These are phyloP conservation scores for Kwoniella bestiolae DNA, from an alignment of 768 basidiomycete genomes.

Conservation along the genomic window DNA sequence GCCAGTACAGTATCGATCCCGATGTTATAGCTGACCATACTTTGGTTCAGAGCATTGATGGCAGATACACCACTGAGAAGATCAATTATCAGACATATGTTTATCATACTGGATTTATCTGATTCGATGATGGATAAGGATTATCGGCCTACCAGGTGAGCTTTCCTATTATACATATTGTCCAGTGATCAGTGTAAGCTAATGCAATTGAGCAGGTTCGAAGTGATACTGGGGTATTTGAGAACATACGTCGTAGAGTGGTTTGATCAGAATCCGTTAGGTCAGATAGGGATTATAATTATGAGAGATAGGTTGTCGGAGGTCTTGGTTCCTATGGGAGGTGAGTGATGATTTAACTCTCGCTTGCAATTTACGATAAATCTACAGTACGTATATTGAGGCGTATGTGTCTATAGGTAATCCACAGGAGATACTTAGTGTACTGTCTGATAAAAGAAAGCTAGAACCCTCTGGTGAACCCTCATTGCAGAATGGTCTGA, in stretches of 20 bases:
- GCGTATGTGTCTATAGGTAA: constrained; percentile 66
- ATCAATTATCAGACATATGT: constrained; percentile 93
- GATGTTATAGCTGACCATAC: neutral
- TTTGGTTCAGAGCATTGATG: constrained; percentile 39
- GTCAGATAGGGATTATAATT: constrained; percentile 92
- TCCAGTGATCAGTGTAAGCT: no score
- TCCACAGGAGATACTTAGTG: constrained; percentile 90
- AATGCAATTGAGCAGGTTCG: constrained; percentile 64
- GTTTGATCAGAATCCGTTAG: constrained; percentile 99
- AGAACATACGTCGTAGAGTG: constrained; percentile 92
- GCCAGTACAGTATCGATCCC: neutral
- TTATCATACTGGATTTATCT: constrained; percentile 90
- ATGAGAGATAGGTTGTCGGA: constrained; percentile 91
- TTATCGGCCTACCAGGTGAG: constrained; percentile 75
- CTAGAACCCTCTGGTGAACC: constrained; percentile 91
- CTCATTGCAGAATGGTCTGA: constrained; percentile 94
- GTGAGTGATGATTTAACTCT: no score
- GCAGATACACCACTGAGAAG: constrained; percentile 78
- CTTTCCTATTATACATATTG: no score
- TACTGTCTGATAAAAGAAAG: constrained; percentile 81
- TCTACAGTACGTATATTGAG: neutral
- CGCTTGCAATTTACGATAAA: neutral
- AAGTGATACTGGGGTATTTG: constrained; percentile 84
- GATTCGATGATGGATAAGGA: constrained; percentile 92
- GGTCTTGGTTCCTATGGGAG: constrained; percentile 87